phyloP scores from a whole-genome alignment of 2,329 filamentous ascomycete genomes.

The Trichophyton benhamiae region DNA sequence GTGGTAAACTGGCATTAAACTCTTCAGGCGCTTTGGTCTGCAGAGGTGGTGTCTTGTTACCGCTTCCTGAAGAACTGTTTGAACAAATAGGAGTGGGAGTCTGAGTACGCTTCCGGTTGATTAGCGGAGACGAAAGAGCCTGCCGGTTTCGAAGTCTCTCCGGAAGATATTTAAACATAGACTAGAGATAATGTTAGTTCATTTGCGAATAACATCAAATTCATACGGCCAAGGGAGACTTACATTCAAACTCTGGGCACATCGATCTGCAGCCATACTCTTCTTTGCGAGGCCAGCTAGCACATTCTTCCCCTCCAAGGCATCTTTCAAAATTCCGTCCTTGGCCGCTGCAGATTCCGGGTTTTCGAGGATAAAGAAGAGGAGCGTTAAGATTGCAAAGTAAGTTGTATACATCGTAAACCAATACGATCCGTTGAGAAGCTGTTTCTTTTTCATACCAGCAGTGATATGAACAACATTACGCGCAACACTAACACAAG shows the following conservation, averaged over 20 bases:
- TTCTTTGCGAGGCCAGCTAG: conserved; percentile 66
- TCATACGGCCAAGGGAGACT: conserved; percentile 20
- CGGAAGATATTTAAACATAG: conserved; percentile 72
- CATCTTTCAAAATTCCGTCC: conserved; percentile 69
- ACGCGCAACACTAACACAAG: conserved; percentile 52
- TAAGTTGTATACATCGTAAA: conserved; percentile 59
- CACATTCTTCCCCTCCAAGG: conserved; percentile 70
- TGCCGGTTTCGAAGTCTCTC: conserved; percentile 51
- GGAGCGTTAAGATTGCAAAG: conserved; percentile 51
- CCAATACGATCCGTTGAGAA: conserved; percentile 53
- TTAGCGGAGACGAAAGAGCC: conserved; percentile 32
- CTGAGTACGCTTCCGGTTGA: conserved; percentile 37
- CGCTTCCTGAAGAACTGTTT: conserved; percentile 10
- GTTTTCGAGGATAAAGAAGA: conserved; percentile 55
- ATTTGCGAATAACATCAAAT: neutral
- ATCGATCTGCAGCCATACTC: conserved; percentile 80
- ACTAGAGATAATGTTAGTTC: conserved; percentile 35
- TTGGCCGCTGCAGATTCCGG: conserved; percentile 49
- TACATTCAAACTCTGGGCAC: conserved; percentile 65
- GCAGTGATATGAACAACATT: conserved; percentile 55
- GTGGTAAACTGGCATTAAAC: conserved; percentile 15
- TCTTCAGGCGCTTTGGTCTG: conserved; percentile 12
- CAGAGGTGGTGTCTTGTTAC: conserved; percentile 14
- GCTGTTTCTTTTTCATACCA: conserved; percentile 50
- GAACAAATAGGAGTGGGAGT: conserved; percentile 5